Evolutionary conservation across 176 grass and related monocot genomes (phyloP), one percentile per base, ranked within the genome.

Genomic region (Pontederia crassipes): DNA sequence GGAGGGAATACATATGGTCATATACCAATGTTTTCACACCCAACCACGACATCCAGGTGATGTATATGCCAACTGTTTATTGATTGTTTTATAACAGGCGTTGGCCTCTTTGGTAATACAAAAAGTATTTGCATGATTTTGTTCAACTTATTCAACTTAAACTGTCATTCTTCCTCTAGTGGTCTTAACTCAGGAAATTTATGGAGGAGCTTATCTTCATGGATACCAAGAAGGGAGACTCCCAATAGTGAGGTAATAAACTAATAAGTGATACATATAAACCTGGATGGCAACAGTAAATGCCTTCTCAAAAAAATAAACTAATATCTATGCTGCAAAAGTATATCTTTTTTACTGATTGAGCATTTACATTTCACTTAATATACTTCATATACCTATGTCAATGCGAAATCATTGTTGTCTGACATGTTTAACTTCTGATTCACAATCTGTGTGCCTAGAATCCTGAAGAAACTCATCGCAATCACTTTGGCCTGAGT

Each of bases 1-100:
- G 92, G 92, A 75, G 84, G 92, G 53, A 88, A 78, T 58, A 85
- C 87, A 72, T 91, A 91, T 76, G 87, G 87, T 46, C 92, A 97
- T 48, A 78, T 97, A 85, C 92, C 87, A 52, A 91, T 73, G 71
- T 78, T 80, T 72, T 82, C 86, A 27, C 84, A 78, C 48, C 72
- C 64, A 7, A 80, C 78, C 77, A 62, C 61, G n/a, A 12, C 71
- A 35, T 79, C 81, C 57, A 90, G 81, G 87, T 97, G 79, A 40
- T 58, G 28, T 17, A 35, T 54, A 45, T 67, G 14, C n/a, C 27
- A 12, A 12, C 51, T 54, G 8, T 63, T 55, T 67, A 17, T 58
- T 63, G 54, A 57, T 60, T 53, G 62, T 11, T 48, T 68, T 14
- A 7, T 40, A 40, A 40, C 32, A 40, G 32, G 32, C 32, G 2